These are phyloP conservation scores for Tetramitus jugosus DNA, from an alignment of 208 protist genomes.

Conservation along the genomic window DNA sequence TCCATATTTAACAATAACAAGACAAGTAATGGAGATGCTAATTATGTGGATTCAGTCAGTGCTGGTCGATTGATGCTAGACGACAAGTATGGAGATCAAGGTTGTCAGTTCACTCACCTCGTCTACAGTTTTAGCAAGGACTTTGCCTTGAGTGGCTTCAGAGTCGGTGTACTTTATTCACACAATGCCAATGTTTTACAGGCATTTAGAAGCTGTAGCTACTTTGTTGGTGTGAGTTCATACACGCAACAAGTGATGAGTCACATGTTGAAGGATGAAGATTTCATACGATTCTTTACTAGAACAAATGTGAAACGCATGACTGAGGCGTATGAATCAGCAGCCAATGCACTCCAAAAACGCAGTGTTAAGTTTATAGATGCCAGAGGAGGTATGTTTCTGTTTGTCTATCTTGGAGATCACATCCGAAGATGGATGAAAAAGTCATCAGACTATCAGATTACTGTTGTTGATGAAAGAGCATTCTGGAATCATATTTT, in stretches of 20 bases:
- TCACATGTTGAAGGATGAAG: neutral
- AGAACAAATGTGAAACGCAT: neutral
- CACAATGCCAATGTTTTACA: neutral
- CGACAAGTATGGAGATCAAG: neutral
- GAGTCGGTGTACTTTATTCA: conserved; percentile 18
- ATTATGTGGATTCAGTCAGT: neutral
- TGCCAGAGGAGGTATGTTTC: neutral
- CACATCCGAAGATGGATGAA: neutral
- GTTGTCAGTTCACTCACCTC: neutral
- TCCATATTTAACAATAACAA: conserved; percentile 12
- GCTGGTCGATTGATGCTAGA: neutral
- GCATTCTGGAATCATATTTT: neutral
- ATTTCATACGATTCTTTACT: neutral
- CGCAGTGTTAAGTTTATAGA: neutral
- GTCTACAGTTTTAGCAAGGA: conserved; percentile 25
- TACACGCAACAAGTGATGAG: neutral
- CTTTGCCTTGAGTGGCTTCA: conserved; percentile 24
- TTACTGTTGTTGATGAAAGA: neutral
- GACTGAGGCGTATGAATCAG: neutral
- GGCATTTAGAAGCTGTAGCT: neutral
- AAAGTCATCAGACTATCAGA: neutral
- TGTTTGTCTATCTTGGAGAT: neutral
- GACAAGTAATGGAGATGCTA: neutral
- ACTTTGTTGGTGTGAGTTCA: neutral
- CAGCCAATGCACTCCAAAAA: neutral